These are phyloP conservation scores for Cronartium quercuum DNA, from an alignment of 1,284 basidiomycete genomes.

Conservation along the genomic window DNA sequence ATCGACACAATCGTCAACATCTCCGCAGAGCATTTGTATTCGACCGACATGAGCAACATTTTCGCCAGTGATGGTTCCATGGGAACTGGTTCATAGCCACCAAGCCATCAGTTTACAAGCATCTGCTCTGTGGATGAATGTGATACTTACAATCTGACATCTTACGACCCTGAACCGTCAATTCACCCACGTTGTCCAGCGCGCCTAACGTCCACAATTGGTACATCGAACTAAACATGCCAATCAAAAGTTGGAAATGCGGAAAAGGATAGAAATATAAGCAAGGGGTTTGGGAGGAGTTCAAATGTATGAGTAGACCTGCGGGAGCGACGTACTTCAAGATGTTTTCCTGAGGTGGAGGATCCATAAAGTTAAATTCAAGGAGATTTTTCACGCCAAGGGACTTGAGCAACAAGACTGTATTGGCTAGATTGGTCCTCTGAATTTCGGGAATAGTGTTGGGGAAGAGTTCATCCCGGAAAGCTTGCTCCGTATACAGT, in stretches of 20 bases:
- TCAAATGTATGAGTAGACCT: too few species aligned
- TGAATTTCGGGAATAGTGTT: slow-evolving; percentile 98
- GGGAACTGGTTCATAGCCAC: slow-evolving; percentile 61
- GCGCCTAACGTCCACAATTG: slow-evolving; percentile 98
- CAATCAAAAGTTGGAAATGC: slow-evolving; percentile 57
- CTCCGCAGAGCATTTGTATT: slow-evolving; percentile 85
- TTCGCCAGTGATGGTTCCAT: slow-evolving; percentile 83
- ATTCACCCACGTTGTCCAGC: slow-evolving; percentile 91
- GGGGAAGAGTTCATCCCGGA: slow-evolving; percentile 87
- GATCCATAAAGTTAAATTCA: slow-evolving; percentile 98
- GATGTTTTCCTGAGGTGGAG: slow-evolving; percentile 61
- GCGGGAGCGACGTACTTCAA: slow-evolving; percentile 37
- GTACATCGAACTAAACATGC: slow-evolving; percentile 97
- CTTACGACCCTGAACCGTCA: slow-evolving; percentile 83
- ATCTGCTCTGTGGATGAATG: neutral
- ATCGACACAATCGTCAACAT: slow-evolving; percentile 98
- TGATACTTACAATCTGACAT: slow-evolving; percentile 73
- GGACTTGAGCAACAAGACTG: slow-evolving; percentile 87
- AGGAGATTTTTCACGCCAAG: slow-evolving; percentile 86
- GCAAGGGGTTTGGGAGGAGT: neutral
- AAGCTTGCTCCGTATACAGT: slow-evolving; percentile 93
- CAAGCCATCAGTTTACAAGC: slow-evolving; percentile 55
- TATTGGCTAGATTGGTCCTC: slow-evolving; percentile 92
- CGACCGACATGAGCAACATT: slow-evolving; percentile 92
- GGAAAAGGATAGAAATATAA: neutral